These are phyloP conservation scores for Neocucurbitaria cava DNA, from an alignment of 2,329 filamentous ascomycete genomes.

Conservation along the genomic window DNA sequence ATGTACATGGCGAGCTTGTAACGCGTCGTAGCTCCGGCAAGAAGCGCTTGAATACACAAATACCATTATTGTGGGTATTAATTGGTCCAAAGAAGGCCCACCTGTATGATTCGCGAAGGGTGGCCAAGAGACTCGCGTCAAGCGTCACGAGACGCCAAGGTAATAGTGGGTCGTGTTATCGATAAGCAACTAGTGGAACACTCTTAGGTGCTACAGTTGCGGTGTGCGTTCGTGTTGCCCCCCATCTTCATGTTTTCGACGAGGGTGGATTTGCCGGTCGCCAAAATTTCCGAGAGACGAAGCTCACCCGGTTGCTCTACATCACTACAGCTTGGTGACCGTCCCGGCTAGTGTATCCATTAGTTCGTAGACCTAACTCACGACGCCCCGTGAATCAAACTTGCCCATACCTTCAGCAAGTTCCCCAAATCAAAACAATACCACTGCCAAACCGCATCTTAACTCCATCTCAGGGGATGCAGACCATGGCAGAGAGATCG, in stretches of 20 bases:
- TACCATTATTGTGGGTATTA: not conserved
- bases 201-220: no score
- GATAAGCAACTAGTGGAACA: not conserved
- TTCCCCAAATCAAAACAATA: conserved; percentile 3
- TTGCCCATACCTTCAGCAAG: conserved; percentile 20
- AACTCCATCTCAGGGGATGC: conserved; percentile 15
- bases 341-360: not conserved
- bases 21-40: not conserved
- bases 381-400: conserved; percentile 8
- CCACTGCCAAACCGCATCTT: conserved; percentile 21
- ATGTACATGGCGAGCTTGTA: conserved; percentile 4
- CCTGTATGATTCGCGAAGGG: not conserved
- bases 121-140: not conserved
- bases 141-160: not conserved
- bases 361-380: not conserved
- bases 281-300: no score
- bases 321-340: not conserved
- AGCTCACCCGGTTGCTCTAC: no score
- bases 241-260: no score
- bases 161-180: not conserved
- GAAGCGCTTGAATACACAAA: not conserved
- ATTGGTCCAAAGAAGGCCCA: not conserved
- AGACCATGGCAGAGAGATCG: no score
- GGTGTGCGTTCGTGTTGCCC: not conserved
- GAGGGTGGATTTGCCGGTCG: no score